phyloP scores from a whole-genome alignment of 2,329 filamentous ascomycete species.

The Talaromyces piceae region DNA sequence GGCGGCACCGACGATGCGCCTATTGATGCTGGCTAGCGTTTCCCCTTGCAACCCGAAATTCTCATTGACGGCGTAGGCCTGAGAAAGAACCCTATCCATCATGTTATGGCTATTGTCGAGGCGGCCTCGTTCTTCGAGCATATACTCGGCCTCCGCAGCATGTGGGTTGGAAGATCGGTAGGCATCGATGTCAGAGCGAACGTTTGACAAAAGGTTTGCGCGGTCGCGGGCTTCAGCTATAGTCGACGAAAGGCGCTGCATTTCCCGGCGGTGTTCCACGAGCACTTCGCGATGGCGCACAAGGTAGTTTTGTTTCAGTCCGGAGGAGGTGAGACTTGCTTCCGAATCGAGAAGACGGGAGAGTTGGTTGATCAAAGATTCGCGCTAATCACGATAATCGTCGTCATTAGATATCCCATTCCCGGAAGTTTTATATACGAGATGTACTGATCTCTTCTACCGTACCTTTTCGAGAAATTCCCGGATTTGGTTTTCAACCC shows the following conservation, averaged over 20 bases:
- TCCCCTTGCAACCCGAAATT: conserved; percentile 82
- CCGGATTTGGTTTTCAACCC: conserved; percentile 71
- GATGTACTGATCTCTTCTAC: neutral
- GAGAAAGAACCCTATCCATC: conserved; percentile 82
- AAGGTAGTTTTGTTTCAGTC: conserved; percentile 95
- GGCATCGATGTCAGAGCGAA: conserved; percentile 83
- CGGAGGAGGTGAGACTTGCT: conserved; percentile 75
- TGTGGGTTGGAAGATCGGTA: conserved; percentile 78
- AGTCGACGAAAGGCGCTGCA: conserved; percentile 63
- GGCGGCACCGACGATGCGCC: conserved; percentile 80
- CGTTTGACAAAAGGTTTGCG: conserved; percentile 81
- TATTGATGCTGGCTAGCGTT: conserved; percentile 78
- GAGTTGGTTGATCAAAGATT: conserved; percentile 72
- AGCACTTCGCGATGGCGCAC: conserved; percentile 86
- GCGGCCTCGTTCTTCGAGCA: conserved; percentile 79
- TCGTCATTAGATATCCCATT: conserved; percentile 7
- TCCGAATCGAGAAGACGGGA: conserved; percentile 88
- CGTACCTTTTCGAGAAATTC: conserved; percentile 74
- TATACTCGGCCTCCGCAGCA: conserved; percentile 87
- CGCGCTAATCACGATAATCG: conserved; percentile 52
- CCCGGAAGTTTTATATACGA: neutral
- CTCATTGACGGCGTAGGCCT: conserved; percentile 95
- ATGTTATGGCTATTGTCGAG: conserved; percentile 86
- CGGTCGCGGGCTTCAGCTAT: conserved; percentile 75
- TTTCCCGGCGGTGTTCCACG: conserved; percentile 75